Evolutionary conservation across 257 asterid genomes (phyloP).

Genomic region (Forsythia suspensa): DNA sequence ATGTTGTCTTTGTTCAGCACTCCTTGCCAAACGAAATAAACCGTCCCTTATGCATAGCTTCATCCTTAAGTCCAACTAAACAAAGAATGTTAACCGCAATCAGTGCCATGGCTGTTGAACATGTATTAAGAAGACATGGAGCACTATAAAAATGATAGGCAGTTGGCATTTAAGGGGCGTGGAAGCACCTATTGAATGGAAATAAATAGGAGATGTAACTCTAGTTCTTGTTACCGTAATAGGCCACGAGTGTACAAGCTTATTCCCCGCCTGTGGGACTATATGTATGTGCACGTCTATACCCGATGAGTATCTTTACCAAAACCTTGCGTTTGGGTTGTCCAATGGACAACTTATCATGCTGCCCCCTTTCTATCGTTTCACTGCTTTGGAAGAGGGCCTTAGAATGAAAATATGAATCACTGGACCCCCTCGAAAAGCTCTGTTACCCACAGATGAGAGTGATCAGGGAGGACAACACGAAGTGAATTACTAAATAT

Average conservation of each 20-base stretch:
- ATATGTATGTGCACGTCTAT: background rate
- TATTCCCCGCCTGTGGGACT: background rate
- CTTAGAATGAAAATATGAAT: constrained; percentile 1
- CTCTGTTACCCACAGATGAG: constrained; percentile 2
- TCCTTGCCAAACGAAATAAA: constrained; percentile 79
- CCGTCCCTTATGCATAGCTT: constrained; percentile 91
- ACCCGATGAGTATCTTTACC: background rate
- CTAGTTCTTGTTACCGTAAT: background rate
- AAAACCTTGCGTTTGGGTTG: background rate
- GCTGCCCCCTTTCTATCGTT: background rate
- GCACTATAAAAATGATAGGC: background rate
- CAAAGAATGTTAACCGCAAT: constrained; percentile 21
- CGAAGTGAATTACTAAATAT: background rate
- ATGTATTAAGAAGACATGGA: background rate
- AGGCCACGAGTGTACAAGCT: background rate
- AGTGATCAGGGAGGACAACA: background rate
- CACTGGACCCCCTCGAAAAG: background rate
- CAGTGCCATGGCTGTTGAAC: background rate
- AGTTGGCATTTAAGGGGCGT: background rate
- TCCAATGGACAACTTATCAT: background rate
- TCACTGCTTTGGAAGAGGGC: background rate
- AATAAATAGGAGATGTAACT: background rate
- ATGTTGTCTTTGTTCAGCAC: constrained; percentile 80
- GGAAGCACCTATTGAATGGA: background rate
- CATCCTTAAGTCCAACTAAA: constrained; percentile 77